Conservation (phyloP, 1,139 yeast species). For the Candida freyschussii region DNA sequence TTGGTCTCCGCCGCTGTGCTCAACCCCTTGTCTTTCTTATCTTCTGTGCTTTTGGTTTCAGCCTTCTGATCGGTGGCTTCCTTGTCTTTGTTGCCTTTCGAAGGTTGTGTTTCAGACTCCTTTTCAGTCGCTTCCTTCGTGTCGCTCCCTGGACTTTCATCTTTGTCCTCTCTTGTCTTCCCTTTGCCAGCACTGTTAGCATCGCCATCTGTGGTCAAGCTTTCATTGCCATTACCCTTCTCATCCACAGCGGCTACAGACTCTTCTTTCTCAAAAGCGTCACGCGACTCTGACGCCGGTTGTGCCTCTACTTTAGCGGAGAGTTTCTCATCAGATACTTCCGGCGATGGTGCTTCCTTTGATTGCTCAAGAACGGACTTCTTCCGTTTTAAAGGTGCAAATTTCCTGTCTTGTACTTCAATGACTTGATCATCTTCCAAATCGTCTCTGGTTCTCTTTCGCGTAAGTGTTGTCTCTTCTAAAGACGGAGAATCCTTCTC, state of each 20-base stretch:
- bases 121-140: too few species aligned
- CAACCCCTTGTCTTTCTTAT: slow-evolving; percentile 4
- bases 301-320: too few species aligned
- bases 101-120: slow-evolving; percentile 3
- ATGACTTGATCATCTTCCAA: slow-evolving; percentile 16
- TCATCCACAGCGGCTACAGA: too few species aligned
- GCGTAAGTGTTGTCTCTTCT: slow-evolving; percentile 6
- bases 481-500: too few species aligned
- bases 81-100: slow-evolving; percentile 1
- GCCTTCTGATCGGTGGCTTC: slow-evolving; percentile 3
- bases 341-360: background rate
- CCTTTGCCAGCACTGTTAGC: background rate
- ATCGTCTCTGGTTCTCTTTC: slow-evolving; percentile 27
- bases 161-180: background rate
- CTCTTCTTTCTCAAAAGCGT: too few species aligned
- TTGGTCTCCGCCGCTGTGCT: slow-evolving; percentile 5
- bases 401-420: slow-evolving; percentile 15
- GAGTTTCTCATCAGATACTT: too few species aligned
- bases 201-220: too few species aligned
- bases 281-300: too few species aligned
- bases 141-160: too few species aligned
- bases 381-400: slow-evolving; percentile 20
- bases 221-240: too few species aligned
- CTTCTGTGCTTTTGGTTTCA: slow-evolving; percentile 1
- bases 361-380: slow-evolving; percentile 10